These are phyloP conservation scores for Raphanus sativus DNA, from an alignment of 345 rosid genomes.

Conservation along the genomic window DNA sequence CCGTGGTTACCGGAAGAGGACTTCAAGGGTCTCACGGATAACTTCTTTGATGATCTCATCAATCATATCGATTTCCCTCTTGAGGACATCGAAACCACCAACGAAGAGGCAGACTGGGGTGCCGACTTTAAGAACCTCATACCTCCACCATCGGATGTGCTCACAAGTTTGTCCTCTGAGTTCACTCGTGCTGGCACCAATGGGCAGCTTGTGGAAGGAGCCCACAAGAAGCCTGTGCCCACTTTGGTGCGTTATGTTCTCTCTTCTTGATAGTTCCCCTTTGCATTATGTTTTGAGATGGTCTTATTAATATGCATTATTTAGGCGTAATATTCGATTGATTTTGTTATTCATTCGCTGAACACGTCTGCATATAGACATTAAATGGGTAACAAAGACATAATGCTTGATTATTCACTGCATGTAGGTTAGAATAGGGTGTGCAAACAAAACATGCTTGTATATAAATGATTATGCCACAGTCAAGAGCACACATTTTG, in stretches of 20 bases:
- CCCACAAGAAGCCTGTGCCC: slow-evolving; percentile 30
- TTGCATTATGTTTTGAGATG: background rate
- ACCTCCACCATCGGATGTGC: slow-evolving; percentile 61
- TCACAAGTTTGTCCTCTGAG: slow-evolving; percentile 48
- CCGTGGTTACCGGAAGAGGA: slow-evolving; percentile 55
- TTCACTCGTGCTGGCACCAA: slow-evolving; percentile 34
- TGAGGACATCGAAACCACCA: slow-evolving; percentile 55
- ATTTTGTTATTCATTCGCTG: background rate
- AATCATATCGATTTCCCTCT: slow-evolving; percentile 50
- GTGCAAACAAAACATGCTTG: background rate
- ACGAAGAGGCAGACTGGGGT: slow-evolving; percentile 60
- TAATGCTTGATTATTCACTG: background rate
- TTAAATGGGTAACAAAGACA: background rate
- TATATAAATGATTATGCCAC: background rate
- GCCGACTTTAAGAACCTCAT: slow-evolving; percentile 59
- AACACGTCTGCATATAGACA: background rate
- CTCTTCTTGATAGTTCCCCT: background rate
- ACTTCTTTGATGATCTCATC: slow-evolving; percentile 61
- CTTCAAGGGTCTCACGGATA: slow-evolving; percentile 57
- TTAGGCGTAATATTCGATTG: background rate
- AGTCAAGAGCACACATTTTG: background rate
- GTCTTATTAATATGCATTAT: background rate
- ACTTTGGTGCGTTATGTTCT: slow-evolving; percentile 46
- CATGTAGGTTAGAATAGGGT: background rate
- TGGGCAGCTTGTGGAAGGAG: slow-evolving; percentile 22